These are phyloP conservation scores for Arthromyces matolae DNA, from an alignment of 768 basidiomycete species.

Conservation along the genomic window DNA sequence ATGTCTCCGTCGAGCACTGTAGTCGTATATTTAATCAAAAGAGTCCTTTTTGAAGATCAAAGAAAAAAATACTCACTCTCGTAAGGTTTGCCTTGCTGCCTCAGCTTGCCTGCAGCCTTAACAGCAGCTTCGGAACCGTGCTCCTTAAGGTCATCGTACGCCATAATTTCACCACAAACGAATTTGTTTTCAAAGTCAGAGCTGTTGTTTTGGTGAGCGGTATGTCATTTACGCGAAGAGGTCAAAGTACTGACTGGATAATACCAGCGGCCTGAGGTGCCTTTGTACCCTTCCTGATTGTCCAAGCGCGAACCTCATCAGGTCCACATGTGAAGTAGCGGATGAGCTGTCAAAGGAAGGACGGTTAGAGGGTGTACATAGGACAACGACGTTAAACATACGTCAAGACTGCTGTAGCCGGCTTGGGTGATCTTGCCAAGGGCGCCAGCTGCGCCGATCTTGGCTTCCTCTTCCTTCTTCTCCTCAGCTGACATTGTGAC, in stretches of 20 bases:
- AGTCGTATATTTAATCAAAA: slow-evolving; percentile 1
- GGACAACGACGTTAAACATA: slow-evolving; percentile 33
- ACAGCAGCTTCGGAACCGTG: slow-evolving; percentile 87
- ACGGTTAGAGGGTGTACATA: slow-evolving; percentile 2
- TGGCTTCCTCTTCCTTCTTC: slow-evolving; percentile 74
- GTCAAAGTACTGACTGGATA: slow-evolving; percentile 70
- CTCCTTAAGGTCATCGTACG: slow-evolving; percentile 85
- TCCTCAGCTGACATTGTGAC: slow-evolving; percentile 60
- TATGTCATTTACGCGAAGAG: background rate
- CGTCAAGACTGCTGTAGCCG: slow-evolving; percentile 84
- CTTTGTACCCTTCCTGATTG: slow-evolving; percentile 88
- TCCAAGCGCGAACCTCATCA: slow-evolving; percentile 97
- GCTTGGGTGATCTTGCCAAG: slow-evolving; percentile 94
- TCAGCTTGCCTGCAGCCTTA: slow-evolving; percentile 91
- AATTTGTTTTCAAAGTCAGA: slow-evolving; percentile 98
- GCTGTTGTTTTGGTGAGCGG: no score
- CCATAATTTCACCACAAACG: slow-evolving; percentile 96
- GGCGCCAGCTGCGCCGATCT: slow-evolving; percentile 66
- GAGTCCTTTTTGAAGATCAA: slow-evolving; percentile 1
- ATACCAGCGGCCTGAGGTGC: slow-evolving; percentile 98
- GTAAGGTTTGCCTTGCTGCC: slow-evolving; percentile 96
- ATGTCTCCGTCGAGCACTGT: slow-evolving; percentile 87
- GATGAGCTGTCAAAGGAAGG: slow-evolving; percentile 55
- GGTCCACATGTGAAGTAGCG: slow-evolving; percentile 98
- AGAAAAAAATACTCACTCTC: slow-evolving; percentile 59